phyloP scores from a whole-genome alignment of 208 protist species.

The Trichomonas vaginalis region DNA sequence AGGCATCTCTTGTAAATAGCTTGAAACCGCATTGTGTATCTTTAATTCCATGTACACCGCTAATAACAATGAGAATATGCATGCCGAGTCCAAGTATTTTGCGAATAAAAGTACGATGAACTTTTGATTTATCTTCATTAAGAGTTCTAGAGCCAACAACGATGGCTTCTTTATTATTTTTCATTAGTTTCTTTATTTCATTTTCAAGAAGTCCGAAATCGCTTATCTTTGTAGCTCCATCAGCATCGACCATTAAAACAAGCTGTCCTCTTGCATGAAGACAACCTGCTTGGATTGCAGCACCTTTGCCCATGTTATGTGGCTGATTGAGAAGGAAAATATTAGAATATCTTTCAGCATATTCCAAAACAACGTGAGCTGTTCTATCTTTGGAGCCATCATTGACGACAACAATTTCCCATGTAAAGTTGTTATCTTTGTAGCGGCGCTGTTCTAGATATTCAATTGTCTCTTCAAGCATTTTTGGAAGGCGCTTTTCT shows the following conservation, averaged over 20 bases:
- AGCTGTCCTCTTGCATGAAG: constrained; percentile 6
- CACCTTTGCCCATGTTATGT: constrained; percentile 28
- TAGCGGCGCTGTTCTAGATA: neutral
- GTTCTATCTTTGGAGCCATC: constrained; percentile 32
- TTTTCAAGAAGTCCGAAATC: constrained; percentile 19
- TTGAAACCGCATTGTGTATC: constrained; percentile 37
- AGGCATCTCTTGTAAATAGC: constrained; percentile 24
- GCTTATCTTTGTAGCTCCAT: constrained; percentile 24
- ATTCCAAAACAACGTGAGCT: neutral
- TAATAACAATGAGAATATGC: constrained; percentile 19
- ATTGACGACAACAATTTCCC: constrained; percentile 30
- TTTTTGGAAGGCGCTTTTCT: constrained; percentile 19
- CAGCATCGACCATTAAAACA: constrained; percentile 32
- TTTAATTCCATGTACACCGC: neutral
- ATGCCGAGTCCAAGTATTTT: constrained; percentile 20
- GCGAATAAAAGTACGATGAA: constrained; percentile 10
- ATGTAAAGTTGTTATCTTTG: neutral
- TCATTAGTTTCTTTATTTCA: neutral
- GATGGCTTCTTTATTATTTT: constrained; percentile 3
- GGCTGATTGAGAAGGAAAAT: constrained; percentile 18
- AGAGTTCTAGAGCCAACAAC: constrained; percentile 12
- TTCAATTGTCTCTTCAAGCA: constrained; percentile 22
- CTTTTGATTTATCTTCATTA: neutral
- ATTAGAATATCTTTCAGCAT: neutral
- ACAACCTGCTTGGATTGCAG: constrained; percentile 23